These are phyloP conservation scores for Cadophora luteo-olivacea DNA, from an alignment of 2,329 filamentous ascomycete genomes.

Conservation along the genomic window DNA sequence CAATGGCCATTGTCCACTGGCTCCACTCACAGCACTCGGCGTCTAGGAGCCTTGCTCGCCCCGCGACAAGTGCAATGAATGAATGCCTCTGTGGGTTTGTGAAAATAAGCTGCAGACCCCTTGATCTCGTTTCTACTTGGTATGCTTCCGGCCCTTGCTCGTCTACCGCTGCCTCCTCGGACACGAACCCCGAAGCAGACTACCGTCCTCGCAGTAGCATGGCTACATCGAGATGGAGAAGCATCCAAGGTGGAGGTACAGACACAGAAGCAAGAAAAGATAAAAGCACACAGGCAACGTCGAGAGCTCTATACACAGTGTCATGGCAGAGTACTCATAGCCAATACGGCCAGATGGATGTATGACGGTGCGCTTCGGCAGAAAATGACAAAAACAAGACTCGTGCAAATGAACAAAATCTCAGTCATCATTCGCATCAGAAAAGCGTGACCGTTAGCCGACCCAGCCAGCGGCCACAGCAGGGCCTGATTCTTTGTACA, in stretches of 20 bases:
- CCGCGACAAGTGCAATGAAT: neutral
- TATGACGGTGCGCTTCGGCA: no score
- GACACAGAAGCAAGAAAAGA: neutral
- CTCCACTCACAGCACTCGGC: conserved; percentile 9
- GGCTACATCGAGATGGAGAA: neutral
- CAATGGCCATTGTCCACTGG: no score
- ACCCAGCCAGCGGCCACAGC: conserved; percentile 15
- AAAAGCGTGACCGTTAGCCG: conserved; percentile 35
- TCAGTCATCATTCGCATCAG: neutral
- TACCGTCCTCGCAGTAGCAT: neutral
- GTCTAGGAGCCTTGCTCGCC: conserved; percentile 10
- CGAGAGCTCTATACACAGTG: no score
- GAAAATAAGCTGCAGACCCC: conserved; percentile 25
- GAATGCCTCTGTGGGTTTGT: neutral
- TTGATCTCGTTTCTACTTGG: conserved; percentile 27
- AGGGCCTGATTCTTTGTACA: conserved; percentile 29
- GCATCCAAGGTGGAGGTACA: neutral
- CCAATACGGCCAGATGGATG: no score
- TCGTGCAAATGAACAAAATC: conserved; percentile 14
- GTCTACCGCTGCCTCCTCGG: neutral
- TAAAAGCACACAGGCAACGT: neutral
- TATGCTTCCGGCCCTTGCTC: neutral
- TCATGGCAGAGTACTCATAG: no score
- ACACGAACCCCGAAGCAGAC: neutral
- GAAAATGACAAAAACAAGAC: neutral